phyloP scores from a whole-genome alignment of 176 grass and related monocot species.

The Rhynchospora breviuscula region DNA sequence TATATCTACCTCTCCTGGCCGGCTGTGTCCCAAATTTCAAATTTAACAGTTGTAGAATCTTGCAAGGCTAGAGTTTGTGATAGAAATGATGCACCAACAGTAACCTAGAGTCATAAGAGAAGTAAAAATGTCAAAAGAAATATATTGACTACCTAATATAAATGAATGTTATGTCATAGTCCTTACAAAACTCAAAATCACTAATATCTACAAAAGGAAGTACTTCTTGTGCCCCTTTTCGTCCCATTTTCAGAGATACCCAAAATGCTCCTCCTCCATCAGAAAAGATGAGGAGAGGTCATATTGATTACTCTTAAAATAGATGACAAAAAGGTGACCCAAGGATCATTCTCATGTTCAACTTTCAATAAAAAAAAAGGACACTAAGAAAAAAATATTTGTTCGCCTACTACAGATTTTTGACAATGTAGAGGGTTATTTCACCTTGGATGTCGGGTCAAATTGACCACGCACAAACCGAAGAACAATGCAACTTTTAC shows the following conservation, averaged over 20 bases:
- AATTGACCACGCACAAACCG: slow-evolving; percentile 96
- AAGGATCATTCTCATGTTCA: not conserved
- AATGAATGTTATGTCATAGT: not conserved
- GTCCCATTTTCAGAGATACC: not conserved
- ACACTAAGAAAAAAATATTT: not conserved
- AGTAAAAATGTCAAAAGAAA: slow-evolving; percentile 23
- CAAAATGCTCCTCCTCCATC: not conserved
- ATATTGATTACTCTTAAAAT: not conserved
- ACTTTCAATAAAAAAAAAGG: not conserved
- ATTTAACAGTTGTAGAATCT: slow-evolving; percentile 80
- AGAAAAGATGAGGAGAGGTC: not conserved
- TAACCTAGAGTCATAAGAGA: slow-evolving; percentile 50
- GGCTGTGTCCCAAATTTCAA: slow-evolving; percentile 99
- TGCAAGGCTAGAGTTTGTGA: slow-evolving; percentile 93
- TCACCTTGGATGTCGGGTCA: slow-evolving; percentile 89
- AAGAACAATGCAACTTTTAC: slow-evolving; percentile 98
- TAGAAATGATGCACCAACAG: slow-evolving; percentile 89
- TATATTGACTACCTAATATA: slow-evolving; percentile 1
- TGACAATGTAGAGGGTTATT: slow-evolving; percentile 15
- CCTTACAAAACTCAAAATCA: not conserved
- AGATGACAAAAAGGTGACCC: not conserved
- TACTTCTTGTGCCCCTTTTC: not conserved
- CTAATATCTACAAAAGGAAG: not conserved
- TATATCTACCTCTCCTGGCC: slow-evolving; percentile 77
- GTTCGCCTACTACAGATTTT: not conserved